Base-by-base conservation (phyloP, 2,329 filamentous ascomycete species). In the Colletotrichum sp. region DNA sequence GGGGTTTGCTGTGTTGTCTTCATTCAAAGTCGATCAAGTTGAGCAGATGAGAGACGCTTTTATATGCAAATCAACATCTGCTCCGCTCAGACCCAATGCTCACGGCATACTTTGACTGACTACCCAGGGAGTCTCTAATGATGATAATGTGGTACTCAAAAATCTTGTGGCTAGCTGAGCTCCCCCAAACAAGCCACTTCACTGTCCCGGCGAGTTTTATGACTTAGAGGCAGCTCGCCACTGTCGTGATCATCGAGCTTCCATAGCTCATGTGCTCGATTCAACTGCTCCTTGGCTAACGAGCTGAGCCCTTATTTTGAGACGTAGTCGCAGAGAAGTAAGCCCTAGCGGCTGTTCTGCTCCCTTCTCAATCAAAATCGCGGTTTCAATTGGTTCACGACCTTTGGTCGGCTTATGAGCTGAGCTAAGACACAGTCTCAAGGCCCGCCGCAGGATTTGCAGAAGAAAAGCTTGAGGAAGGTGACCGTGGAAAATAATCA, bases 401-500 rank as follows among this genome's bases (percentile, higher is more conserved):
- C 5, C 44, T 48, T 48, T 48, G 1, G 18, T 48, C 44, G 18
- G 44, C 44, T 0, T 2, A 7, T 22, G 44, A 48, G 44, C 44
- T 13, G n/a, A 48, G 1, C 1, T 48, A 13, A 48, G 44, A 48
- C 44, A 48, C 10, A 13, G 44, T 1, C n/a, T 22, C 44, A 48
- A 48, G 10, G 18, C 10, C 4, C 1, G 44, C 44, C 44, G 2
- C 44, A 22, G 44, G 1, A 52, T 13, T 52, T 22, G 1, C 3
- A 52, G 44, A 48, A 48, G 44, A n/a, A 22, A 48, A 12, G 15
- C n/a, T 22, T 12, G 18, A n/a, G 1, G 18, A 18, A n/a, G 39
- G 8, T 10, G 9, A 10, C 3, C 1, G 5, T 6, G 2, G 5
- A 48, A n/a, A n/a, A 6, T 2, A 6, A n/a, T 12, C 2, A 12